phyloP scores from a whole-genome alignment of 495 filamentous ascomycete species.

The Thermothielavioides terrestris region DNA sequence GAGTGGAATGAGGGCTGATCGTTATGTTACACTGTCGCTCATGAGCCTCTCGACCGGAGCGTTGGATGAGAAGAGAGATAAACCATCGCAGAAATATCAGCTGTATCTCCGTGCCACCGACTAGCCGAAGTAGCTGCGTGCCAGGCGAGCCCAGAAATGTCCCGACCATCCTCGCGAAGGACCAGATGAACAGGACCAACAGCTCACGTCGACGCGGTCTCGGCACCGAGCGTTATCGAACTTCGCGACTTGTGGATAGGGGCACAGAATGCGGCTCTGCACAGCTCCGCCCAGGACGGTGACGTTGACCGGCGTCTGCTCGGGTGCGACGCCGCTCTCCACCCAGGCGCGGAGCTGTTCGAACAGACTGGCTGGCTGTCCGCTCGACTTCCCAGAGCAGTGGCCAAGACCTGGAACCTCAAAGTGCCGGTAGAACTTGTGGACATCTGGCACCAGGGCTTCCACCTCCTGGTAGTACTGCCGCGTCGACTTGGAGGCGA shows the following conservation, averaged over 20 bases:
- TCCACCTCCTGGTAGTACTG: slow-evolving; percentile 23
- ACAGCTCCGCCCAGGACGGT: slow-evolving; percentile 2
- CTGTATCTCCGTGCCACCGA: too few relatives aligned
- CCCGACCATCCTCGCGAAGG: not conserved
- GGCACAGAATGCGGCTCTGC: slow-evolving; percentile 19
- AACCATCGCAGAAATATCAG: too few relatives aligned
- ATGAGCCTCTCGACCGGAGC: too few relatives aligned
- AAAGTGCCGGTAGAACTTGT: slow-evolving; percentile 26
- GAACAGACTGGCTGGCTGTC: slow-evolving; percentile 19
- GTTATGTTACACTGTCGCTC: too few relatives aligned
- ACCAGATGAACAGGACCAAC: not conserved
- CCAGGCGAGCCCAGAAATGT: too few relatives aligned
- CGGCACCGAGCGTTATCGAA: not conserved
- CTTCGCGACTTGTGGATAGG: slow-evolving; percentile 16
- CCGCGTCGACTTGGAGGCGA: slow-evolving; percentile 17
- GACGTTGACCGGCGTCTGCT: slow-evolving; percentile 8
- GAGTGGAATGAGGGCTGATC: too few relatives aligned
- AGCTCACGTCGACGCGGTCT: not conserved
- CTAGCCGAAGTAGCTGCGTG: not conserved
- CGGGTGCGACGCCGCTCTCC: slow-evolving; percentile 27
- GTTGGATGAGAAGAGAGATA: too few relatives aligned
- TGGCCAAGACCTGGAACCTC: slow-evolving; percentile 28
- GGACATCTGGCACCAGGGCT: slow-evolving; percentile 5
- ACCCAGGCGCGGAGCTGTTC: slow-evolving; percentile 28
- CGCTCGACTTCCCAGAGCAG: slow-evolving; percentile 22